These are phyloP conservation scores for Tricholoma sp. DNA, from an alignment of 768 basidiomycete species.

Conservation along the genomic window DNA sequence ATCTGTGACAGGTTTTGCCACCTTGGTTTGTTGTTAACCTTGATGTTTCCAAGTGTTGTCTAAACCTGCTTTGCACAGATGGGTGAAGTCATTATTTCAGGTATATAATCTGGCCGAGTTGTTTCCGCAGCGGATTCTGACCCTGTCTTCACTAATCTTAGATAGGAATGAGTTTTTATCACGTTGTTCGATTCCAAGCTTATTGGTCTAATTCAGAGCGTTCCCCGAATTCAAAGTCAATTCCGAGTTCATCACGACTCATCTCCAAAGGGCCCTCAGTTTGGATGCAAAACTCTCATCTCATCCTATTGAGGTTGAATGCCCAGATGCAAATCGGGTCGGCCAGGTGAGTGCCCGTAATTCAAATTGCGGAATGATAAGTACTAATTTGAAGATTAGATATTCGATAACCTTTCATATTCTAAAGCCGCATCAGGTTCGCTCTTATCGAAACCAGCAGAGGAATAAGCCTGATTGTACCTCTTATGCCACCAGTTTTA, in stretches of 20 bases:
- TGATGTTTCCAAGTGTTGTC: not conserved
- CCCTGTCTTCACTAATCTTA: conserved; percentile 15
- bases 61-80: conserved; percentile 37
- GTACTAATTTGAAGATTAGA: conserved; percentile 35
- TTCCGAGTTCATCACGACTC: conserved; percentile 70
- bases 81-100: conserved; percentile 83
- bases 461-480: not conserved
- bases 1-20: conserved; percentile 60
- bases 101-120: conserved; percentile 30
- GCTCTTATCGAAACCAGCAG: conserved; percentile 5
- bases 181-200: not conserved
- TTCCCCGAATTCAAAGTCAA: conserved; percentile 87
- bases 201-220: conserved; percentile 34
- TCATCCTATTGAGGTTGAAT: conserved; percentile 90
- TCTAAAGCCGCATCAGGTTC: conserved; percentile 76
- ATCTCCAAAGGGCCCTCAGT: conserved; percentile 67
- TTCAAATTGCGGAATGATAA: not conserved
- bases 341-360: conserved; percentile 46
- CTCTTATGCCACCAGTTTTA: conserved; percentile 49
- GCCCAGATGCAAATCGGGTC: conserved; percentile 80
- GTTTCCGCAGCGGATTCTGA: not conserved
- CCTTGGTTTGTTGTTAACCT: conserved; percentile 46
- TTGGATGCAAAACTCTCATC: conserved; percentile 85
- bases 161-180: conserved; percentile 41
- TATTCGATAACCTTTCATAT: conserved; percentile 86